Percentiles rank a stretch among this genome's conserved stretches.
phyloP scores from a whole-genome alignment of 345 rosid species.

The Eutrema heterophyllum region DNA sequence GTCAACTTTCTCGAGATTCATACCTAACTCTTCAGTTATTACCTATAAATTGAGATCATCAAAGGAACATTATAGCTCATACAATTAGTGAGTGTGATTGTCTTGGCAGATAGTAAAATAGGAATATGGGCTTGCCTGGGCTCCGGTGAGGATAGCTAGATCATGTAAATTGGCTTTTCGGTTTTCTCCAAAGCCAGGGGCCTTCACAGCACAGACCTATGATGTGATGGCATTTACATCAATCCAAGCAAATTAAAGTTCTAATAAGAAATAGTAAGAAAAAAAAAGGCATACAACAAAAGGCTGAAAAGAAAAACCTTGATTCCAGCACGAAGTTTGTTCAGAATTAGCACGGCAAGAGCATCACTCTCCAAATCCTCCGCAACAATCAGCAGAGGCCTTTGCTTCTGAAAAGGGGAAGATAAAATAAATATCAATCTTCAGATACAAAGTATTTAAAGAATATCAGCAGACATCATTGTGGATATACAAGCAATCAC shows the following conservation, averaged over 20 bases:
- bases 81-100: not conserved
- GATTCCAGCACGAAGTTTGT: slow-evolving; percentile 95
- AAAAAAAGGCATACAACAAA: not conserved
- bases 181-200: slow-evolving; percentile 98
- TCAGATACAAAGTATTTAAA: not conserved
- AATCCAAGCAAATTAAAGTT: not conserved
- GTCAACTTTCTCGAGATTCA: slow-evolving; percentile 89
- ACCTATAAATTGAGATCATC: slow-evolving; percentile 39
- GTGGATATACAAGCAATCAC: not conserved
- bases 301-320: slow-evolving; percentile 49
- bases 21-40: slow-evolving; percentile 90
- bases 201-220: slow-evolving; percentile 92
- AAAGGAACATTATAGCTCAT: not conserved
- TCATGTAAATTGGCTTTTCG: slow-evolving; percentile 80
- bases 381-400: slow-evolving; percentile 80
- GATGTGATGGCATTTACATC: slow-evolving; percentile 5
- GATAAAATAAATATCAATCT: not conserved
- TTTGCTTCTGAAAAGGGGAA: slow-evolving; percentile 58
- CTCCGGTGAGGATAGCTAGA: slow-evolving; percentile 90
- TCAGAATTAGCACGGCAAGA: slow-evolving; percentile 74
- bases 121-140: slow-evolving; percentile 46
- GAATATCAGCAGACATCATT: not conserved
- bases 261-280: not conserved
- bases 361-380: slow-evolving; percentile 98
- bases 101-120: not conserved